Evolutionary conservation across 306 rosid species (phyloP).

Genomic region (Pyrus betulifolia): DNA sequence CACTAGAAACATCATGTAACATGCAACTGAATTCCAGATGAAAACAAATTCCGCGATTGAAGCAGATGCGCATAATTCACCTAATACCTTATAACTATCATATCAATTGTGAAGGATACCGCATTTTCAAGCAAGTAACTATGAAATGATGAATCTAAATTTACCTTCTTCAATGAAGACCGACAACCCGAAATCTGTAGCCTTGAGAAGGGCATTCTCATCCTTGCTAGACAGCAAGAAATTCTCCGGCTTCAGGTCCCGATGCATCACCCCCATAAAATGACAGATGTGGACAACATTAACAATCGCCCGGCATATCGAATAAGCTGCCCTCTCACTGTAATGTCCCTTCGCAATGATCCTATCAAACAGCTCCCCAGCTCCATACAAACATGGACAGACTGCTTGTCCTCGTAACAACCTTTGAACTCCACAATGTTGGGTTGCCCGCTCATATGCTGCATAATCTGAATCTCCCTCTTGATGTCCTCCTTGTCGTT

Average conservation of each 20-base stretch:
- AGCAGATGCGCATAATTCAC: not conserved
- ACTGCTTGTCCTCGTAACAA: constrained; percentile 65
- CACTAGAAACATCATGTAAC: not conserved
- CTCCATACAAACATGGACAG: constrained; percentile 84
- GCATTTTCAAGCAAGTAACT: not conserved
- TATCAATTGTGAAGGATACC: not conserved
- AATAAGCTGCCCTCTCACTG: constrained; percentile 79
- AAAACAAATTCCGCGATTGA: not conserved
- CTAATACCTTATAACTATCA: not conserved
- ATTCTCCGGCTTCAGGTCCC: constrained; percentile 93
- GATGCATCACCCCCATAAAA: constrained; percentile 93
- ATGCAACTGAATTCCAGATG: not conserved
- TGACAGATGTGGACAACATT: constrained; percentile 76
- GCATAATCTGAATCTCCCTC: constrained; percentile 89
- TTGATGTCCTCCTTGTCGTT: constrained; percentile 68
- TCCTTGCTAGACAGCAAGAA: constrained; percentile 75
- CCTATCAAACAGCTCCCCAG: constrained; percentile 87
- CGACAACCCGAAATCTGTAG: constrained; percentile 84
- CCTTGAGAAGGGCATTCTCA: constrained; percentile 63
- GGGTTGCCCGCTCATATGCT: constrained; percentile 87
- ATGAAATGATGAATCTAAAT: not conserved
- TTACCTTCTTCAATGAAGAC: constrained; percentile 88
- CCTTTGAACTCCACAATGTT: constrained; percentile 89
- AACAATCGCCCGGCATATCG: constrained; percentile 70
- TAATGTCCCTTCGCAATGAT: constrained; percentile 81